Base-by-base conservation (phyloP, 164 flowering plant genomes). In the Buxus sempervirens region DNA sequence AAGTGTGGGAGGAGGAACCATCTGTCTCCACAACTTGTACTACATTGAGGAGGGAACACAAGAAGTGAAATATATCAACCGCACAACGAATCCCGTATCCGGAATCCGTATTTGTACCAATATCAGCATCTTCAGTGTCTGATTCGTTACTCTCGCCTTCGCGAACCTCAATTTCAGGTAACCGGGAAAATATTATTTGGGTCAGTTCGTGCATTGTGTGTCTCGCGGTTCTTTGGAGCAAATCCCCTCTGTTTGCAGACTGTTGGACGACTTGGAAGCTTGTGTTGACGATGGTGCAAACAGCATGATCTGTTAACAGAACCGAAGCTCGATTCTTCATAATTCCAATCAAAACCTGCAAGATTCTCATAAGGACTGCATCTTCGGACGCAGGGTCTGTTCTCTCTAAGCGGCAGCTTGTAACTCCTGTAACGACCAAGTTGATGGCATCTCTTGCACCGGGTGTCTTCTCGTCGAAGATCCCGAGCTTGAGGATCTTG, bases 261-360 rank as follows among this genome's bases (percentile, higher is more conserved):
- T 87, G 90, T 41, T 88, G 91, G 13, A 90, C 89, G 0, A 90
- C 84, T 14, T 91, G 90, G 58, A 89, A 92, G 65, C 94, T 86
- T 0, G 94, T 82, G 63, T 85, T 92, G 16, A 92, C 88, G 24
- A 88, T 65, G 10, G 89, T 85, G 73, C 93, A 92, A 18, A 88
- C 86, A 0, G 90, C 76, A 3, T 87, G 81, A 66, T 92, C 97
- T 0, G 82, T 78, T 10, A 95, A 73, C 71, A 88, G 38, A 45
- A 76, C 18, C 4, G 96, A 83, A 9, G 90, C 85, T 0, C 60
- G 76, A 66, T 81, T 85, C 36, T 76, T 84, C 91, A 95, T 79
- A 0, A 81, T 65, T 16, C 76, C 87, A 5, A 74, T 18, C 64
- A 94, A 51, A 26, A 86, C 77, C 76, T 86, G 94, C 58, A 92